Evolutionary conservation across 306 rosid genomes (phyloP).

Genomic region (Malus asiatica): DNA sequence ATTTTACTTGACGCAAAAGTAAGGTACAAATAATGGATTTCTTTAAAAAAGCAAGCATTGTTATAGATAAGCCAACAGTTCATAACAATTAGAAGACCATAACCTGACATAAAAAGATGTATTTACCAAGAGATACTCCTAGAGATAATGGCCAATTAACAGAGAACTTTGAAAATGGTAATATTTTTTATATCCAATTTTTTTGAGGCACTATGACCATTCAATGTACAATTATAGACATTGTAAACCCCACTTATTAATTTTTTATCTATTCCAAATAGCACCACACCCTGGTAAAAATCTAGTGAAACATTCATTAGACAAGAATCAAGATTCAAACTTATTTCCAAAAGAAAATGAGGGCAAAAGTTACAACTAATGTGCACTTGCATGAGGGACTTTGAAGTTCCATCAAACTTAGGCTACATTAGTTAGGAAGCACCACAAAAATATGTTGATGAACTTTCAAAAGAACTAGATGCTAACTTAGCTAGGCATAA

Average conservation of each 20-base stretch:
- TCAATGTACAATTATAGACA: background rate
- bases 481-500: too few relatives aligned
- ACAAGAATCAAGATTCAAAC: background rate
- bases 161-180: background rate
- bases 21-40: background rate
- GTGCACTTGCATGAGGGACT: background rate
- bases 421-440: too few relatives aligned
- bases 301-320: background rate
- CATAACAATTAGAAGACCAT: background rate
- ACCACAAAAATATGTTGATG: background rate
- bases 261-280: background rate
- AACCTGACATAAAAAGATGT: background rate
- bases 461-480: too few relatives aligned
- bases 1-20: background rate
- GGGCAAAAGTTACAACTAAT: background rate
- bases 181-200: background rate
- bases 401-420: too few relatives aligned
- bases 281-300: background rate
- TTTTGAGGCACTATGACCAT: background rate
- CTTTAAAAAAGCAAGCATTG: background rate
- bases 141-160: background rate
- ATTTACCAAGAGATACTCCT: background rate
- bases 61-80: background rate
- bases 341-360: background rate
- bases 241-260: background rate